Evolutionary conservation across 2,329 filamentous ascomycete species (phyloP).

Genomic region (Monilinia fructigena): DNA sequence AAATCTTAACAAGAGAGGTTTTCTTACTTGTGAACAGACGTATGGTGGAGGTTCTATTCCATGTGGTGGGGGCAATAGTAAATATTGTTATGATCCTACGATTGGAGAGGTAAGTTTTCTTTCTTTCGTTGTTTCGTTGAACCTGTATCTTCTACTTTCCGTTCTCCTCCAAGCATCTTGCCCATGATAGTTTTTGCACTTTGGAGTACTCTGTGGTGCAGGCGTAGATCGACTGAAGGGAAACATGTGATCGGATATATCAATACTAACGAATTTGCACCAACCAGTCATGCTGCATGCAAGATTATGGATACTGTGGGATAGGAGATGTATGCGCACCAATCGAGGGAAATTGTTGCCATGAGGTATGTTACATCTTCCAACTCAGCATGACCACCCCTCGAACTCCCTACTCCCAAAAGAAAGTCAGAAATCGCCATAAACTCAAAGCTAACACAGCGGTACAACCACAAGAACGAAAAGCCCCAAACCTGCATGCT

Average conservation of each 20-base stretch:
- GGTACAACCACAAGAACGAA: neutral
- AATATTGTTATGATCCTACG: conserved; percentile 32
- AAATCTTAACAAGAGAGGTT: conserved; percentile 19
- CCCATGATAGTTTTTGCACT: neutral
- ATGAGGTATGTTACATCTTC: conserved; percentile 24
- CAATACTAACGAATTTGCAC: neutral
- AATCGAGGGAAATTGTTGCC: conserved; percentile 30
- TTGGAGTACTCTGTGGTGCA: neutral
- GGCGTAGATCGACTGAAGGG: too few relatives aligned
- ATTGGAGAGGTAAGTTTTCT: conserved; percentile 26
- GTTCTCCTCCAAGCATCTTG: too few relatives aligned
- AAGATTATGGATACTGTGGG: conserved; percentile 30
- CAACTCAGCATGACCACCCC: neutral
- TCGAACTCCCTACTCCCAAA: too few relatives aligned
- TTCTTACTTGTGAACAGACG: conserved; percentile 27
- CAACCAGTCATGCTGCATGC: conserved; percentile 27
- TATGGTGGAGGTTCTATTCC: conserved; percentile 27
- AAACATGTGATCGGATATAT: neutral
- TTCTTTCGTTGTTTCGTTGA: neutral
- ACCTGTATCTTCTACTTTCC: neutral
- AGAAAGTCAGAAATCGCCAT: neutral
- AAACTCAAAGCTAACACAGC: neutral
- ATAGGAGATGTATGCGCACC: conserved; percentile 29
- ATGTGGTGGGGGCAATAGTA: conserved; percentile 24
- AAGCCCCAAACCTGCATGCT: neutral